Percentiles rank a stretch among this genome's conserved stretches.
phyloP scores from a whole-genome alignment of 805 yeast genomes.

The Nakazawaea ishiwadae region DNA sequence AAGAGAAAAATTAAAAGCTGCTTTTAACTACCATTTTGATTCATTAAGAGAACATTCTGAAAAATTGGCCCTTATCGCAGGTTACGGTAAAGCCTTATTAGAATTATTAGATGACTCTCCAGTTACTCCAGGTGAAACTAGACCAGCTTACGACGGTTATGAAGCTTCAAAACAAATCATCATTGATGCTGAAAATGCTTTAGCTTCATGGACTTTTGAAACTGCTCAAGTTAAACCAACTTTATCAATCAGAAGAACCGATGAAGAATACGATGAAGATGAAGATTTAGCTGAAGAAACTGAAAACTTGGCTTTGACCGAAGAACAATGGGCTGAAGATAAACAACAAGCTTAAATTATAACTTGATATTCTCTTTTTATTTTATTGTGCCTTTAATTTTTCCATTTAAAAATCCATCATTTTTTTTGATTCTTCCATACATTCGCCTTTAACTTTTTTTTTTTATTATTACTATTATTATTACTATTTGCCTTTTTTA shows the following conservation, averaged over 20 bases:
- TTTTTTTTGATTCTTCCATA: too few relatives aligned
- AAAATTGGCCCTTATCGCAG: slow-evolving; percentile 95
- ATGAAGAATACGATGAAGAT: slow-evolving; percentile 56
- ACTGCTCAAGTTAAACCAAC: slow-evolving; percentile 93
- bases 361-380: not conserved
- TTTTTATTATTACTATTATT: not conserved
- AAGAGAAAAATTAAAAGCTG: slow-evolving; percentile 96
- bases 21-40: slow-evolving; percentile 95
- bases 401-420: too few relatives aligned
- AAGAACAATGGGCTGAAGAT: slow-evolving; percentile 32
- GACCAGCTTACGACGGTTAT: slow-evolving; percentile 97
- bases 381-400: not conserved
- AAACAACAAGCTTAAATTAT: slow-evolving; percentile 20
- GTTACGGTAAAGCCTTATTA: slow-evolving; percentile 95
- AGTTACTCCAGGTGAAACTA: slow-evolving; percentile 98
- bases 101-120: slow-evolving; percentile 96
- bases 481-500: too few relatives aligned
- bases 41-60: slow-evolving; percentile 92
- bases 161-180: slow-evolving; percentile 98
- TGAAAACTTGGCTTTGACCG: slow-evolving; percentile 22
- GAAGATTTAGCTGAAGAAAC: slow-evolving; percentile 37
- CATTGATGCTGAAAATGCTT: slow-evolving; percentile 92
- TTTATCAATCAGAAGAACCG: slow-evolving; percentile 74
- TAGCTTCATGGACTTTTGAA: slow-evolving; percentile 96
- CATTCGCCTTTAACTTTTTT: too few relatives aligned